Base-by-base conservation (phyloP, 805 yeast species). In the Pichia cephalocereana region DNA sequence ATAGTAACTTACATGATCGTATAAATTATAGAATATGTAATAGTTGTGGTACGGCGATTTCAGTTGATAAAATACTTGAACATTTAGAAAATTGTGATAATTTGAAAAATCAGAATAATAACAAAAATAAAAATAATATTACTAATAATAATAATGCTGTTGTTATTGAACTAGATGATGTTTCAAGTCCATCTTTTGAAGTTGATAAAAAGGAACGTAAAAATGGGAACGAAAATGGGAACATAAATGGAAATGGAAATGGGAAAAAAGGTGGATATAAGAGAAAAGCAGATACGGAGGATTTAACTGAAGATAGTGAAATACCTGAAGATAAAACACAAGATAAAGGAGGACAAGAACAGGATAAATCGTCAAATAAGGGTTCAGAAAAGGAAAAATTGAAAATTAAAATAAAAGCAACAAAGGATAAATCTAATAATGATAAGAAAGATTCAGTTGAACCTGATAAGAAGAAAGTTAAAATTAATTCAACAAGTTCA, bases 1-100 rank as follows among this genome's bases (percentile, higher is more conserved):
- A 50, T 23, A 63, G 63, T 43, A 77, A 77, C 4, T 58, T 76
- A 23, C 57, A 57, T 14, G 62, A 63, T 12, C 69, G 71, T 1
- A 42, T 73, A 6, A 66, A 66, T 31, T 76, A 75, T 52, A 60
- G 76, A 38, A 68, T 73, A 43, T 76, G 81, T 57, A 74, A 71
- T 45, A 60, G 61, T 44, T 76, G 81, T 55, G 66, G 66, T 41
- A 65, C 70, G 46, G 80, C 80, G 2, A 64, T 75, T 1, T 54
- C 74, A 23, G 68, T 64, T 34, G 52, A 60, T 2, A 59, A 63
- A 49, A 51, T 76, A 27, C 62, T 64, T 1, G 60, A 58, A 19
- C 80, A 76, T 57, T 61, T 75, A 12, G 56, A 53, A 15, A 48
- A 47, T 38, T 76, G 80, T 54, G 55, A 66, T 3, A 64, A 64